Conservation (phyloP, 352 stramenopile genomes). For the Elongisporangium anandrum region DNA sequence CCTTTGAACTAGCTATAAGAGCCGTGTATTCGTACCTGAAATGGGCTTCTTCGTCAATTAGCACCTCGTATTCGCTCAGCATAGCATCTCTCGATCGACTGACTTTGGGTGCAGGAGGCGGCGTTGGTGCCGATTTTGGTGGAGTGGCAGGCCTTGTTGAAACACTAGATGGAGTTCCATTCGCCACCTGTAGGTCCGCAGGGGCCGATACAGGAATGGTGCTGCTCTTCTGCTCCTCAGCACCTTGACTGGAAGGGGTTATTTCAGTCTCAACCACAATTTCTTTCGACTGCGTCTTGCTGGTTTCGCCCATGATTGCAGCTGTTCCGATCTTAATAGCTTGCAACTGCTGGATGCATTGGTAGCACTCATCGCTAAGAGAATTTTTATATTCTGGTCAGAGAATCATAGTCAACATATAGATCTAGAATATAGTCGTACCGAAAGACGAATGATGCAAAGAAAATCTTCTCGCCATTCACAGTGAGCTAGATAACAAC, state of each 20-base stretch:
- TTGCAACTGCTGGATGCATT: conserved; percentile 72
- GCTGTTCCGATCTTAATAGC: conserved; percentile 73
- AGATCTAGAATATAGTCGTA: conserved; percentile 14
- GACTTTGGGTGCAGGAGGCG: conserved; percentile 1
- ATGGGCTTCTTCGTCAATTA: conserved; percentile 59
- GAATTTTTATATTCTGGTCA: conserved; percentile 1
- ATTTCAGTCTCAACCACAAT: conserved; percentile 70
- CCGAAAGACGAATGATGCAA: conserved; percentile 83
- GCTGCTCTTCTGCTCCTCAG: conserved; percentile 2
- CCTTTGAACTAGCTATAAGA: too few relatives aligned
- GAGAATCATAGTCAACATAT: conserved; percentile 1
- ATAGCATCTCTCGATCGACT: conserved; percentile 26
- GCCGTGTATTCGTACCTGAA: conserved; percentile 51
- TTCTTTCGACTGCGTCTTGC: conserved; percentile 62
- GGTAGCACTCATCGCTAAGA: conserved; percentile 75
- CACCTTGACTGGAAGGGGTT: conserved; percentile 26
- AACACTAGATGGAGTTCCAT: conserved; percentile 5
- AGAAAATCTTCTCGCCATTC: conserved; percentile 69
- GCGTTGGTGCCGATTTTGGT: conserved; percentile 7
- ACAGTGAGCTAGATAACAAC: conserved; percentile 40
- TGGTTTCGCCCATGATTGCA: conserved; percentile 33
- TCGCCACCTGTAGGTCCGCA: conserved; percentile 9
- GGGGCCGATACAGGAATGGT: neutral
- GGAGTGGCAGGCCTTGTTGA: conserved; percentile 2
- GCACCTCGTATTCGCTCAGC: conserved; percentile 68